Base-by-base conservation (phyloP, 805 yeast species). In the Clavispora phyllophila region DNA sequence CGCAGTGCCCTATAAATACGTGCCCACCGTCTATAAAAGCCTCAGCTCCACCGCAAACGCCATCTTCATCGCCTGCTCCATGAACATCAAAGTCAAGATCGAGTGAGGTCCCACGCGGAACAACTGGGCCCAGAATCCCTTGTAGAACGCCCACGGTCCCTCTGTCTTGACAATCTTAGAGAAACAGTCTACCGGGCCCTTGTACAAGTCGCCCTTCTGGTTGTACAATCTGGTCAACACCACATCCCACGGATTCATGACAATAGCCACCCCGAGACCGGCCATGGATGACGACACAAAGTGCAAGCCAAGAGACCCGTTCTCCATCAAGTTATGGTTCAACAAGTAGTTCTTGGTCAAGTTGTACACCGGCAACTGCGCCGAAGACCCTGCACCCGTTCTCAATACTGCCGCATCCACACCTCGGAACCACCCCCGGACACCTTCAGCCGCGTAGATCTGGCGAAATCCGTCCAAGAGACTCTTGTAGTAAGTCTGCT, bases 211-310 rank as follows among this genome's bases (percentile, higher is more conserved):
- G 38, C 96, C 96, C 64, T 83, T 86, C 63, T 93, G 98, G 65
- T 93, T 93, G 67, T 91, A 93, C 62, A 93, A 84, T 69, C 99
- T 79, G 1, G 99, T 93, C 66, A 93, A 72, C 40, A 93, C 76
- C 36, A 93, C 98, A 64, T 93, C 99, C 79, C 96, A 89, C 13
- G 99, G 98, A 62, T 90, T 93, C 97, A 93, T 91, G 25, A 87
- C 96, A 17, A 90, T 72, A 40, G 95, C 90, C 25, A 93, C 98
- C 54, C 96, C 96, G 32, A 89, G 61, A 36, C 99, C 99, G 7
- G 96, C 82, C 49, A 76, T 67, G 1, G 90, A 79, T 34, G 89
- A 79, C 1, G 96, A 79, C 9, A 75, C 57, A 48, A 91, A 72
- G 61, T 89, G 96, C 46, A 86, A 67, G 2, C 73, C 70, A 18